Percentiles rank a stretch among this genome's conserved stretches.
phyloP scores from a whole-genome alignment of 768 basidiomycete species.

The Mycena olivaceomarginata region DNA sequence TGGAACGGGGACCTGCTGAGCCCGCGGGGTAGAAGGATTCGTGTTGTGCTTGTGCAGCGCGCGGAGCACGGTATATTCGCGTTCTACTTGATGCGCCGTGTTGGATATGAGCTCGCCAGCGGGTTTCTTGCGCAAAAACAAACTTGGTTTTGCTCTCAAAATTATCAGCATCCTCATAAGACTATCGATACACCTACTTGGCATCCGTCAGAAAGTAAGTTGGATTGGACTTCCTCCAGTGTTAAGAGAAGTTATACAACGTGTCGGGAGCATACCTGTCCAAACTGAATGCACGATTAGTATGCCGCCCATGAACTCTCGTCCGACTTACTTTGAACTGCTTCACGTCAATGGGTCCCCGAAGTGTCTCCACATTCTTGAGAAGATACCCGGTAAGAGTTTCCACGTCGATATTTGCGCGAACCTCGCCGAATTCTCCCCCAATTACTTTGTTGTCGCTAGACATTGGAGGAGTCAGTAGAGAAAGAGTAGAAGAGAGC shows the following conservation, averaged over 20 bases:
- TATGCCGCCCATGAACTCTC: background rate
- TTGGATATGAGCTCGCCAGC: conserved; percentile 89
- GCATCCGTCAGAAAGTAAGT: conserved; percentile 95
- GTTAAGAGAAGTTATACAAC: conserved; percentile 20
- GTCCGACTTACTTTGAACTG: conserved; percentile 77
- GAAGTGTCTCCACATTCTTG: conserved; percentile 71
- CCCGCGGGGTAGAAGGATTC: conserved; percentile 66
- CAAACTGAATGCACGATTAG: conserved; percentile 73
- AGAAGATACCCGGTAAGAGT: conserved; percentile 81
- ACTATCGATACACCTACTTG: conserved; percentile 63
- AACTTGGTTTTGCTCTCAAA: conserved; percentile 69
- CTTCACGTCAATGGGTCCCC: conserved; percentile 85
- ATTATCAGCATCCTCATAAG: background rate
- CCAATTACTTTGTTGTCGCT: conserved; percentile 73
- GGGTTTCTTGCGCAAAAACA: conserved; percentile 96
- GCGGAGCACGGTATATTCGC: conserved; percentile 89
- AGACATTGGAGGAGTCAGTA: conserved; percentile 46
- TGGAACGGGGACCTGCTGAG: conserved; percentile 86
- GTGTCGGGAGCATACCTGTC: conserved; percentile 76
- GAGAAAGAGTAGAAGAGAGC: background rate
- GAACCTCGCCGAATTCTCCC: conserved; percentile 84
- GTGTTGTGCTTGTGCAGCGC: conserved; percentile 88
- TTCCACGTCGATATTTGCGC: conserved; percentile 80
- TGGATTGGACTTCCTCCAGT: conserved; percentile 85
- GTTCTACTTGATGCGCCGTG: conserved; percentile 97